These are phyloP conservation scores for Brassica rapa DNA, from an alignment of 345 rosid genomes.

Conservation along the genomic window DNA sequence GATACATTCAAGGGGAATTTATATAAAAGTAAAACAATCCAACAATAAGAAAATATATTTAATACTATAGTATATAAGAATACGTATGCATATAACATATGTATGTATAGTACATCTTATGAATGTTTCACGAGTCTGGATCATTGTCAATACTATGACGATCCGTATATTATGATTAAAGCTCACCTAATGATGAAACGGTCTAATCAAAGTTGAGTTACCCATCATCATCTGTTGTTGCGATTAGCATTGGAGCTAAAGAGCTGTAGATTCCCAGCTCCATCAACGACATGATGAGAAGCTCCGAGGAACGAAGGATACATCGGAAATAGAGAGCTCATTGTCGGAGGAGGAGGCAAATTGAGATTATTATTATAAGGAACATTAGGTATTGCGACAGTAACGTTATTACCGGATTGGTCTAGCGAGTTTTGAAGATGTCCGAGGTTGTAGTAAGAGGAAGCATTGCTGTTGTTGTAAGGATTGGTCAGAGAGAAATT, in stretches of 20 bases:
- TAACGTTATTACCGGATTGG: conserved; percentile 66
- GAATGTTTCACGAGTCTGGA: conserved; percentile 36
- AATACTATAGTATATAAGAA: neutral
- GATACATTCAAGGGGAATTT: conserved; percentile 6
- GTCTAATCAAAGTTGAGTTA: conserved; percentile 41
- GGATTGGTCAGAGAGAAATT: conserved; percentile 44
- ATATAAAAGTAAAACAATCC: conserved; percentile 28
- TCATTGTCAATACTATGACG: conserved; percentile 43
- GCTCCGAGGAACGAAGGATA: conserved; percentile 50
- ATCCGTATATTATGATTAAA: conserved; percentile 39
- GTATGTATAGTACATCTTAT: conserved; percentile 3
- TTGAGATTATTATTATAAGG: conserved; percentile 29
- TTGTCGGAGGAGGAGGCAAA: conserved; percentile 47
- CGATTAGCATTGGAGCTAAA: conserved; percentile 43
- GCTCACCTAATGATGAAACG: conserved; percentile 46
- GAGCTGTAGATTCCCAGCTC: conserved; percentile 46
- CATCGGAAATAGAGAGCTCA: conserved; percentile 59
- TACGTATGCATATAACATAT: conserved; percentile 27
- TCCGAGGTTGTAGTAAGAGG: conserved; percentile 59
- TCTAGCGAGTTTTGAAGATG: conserved; percentile 67
- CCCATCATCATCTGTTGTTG: conserved; percentile 44
- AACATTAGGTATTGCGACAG: conserved; percentile 51
- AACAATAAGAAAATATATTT: conserved; percentile 8
- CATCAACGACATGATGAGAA: conserved; percentile 30
- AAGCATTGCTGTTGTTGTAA: conserved; percentile 38